Base-by-base conservation (phyloP, 2,329 filamentous ascomycete species). In the Colletotrichum paranaense region DNA sequence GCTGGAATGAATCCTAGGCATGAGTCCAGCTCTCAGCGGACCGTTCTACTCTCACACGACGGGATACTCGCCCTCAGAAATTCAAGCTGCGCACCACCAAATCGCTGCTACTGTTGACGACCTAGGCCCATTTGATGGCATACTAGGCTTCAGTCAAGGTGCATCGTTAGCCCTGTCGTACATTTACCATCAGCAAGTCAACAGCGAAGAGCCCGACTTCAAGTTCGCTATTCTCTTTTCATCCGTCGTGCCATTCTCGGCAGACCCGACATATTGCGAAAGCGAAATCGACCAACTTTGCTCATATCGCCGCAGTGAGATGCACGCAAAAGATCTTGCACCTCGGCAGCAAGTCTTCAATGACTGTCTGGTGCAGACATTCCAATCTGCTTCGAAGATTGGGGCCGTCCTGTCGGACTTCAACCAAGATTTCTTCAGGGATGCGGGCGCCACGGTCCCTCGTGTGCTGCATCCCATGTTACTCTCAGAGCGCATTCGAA, bases 91-190 rank as follows among this genome's bases (percentile, higher is more conserved):
- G 5, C 68, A 71, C 53, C 46, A 71, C 4, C 24, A 71, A 4
- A 56, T 67, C 14, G 68, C 68, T 2, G 11, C 68, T 5, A 67
- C 63, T 1, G 62, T 77, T 14, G 63, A 55, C 16, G 67, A 71
- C 19, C 56, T 76, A 19, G 77, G 76, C 4, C 77, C 77, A 0
- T 77, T 77, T n/a, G 77, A 78, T 49, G 76, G 68, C 22, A 63
- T 75, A 22, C 6, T 78, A 8, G 76, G 76, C n/a, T 78, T 78
- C 58, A 77, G 75, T 16, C 73, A 76, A 52, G 77, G 77, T 2
- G 75, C 74, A 42, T 72, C 67, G 2, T 9, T 76, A 2, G 72
- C 74, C 0, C 49, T 62, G 4, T 72, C 63, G 2, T 74, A 68
- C 24, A 67, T 68, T 28, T 56, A 56, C 11, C 49, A 68, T 52